A percentile compares a stretch with the other conserved stretches of the same genome.
Conservation (phyloP, 2,329 filamentous ascomycete species). For the Endoconidiophora polonica region DNA sequence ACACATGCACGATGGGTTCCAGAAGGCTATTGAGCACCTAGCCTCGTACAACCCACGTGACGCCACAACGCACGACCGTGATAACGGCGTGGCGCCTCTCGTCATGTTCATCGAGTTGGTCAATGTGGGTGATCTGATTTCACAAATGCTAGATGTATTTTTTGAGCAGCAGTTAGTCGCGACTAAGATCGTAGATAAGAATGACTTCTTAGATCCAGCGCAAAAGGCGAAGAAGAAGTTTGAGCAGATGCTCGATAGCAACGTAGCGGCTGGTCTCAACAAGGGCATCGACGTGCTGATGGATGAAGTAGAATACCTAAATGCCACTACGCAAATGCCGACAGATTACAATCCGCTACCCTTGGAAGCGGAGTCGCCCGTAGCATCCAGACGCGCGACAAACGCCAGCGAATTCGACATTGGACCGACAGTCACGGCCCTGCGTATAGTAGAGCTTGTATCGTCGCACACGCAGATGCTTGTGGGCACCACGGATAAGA, state of each 20-base stretch:
- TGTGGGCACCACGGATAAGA: constrained; percentile 88
- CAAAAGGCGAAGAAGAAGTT: constrained; percentile 95
- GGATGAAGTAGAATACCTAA: constrained; percentile 93
- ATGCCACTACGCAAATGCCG: constrained; percentile 69
- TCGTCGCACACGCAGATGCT: constrained; percentile 85
- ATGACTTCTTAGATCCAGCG: constrained; percentile 85
- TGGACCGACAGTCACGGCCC: constrained; percentile 64
- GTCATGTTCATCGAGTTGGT: constrained; percentile 95
- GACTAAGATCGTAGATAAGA: constrained; percentile 69
- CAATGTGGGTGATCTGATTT: constrained; percentile 93
- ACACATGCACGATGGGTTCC: constrained; percentile 85
- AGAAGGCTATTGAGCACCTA: constrained; percentile 80
- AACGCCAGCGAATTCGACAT: constrained; percentile 25
- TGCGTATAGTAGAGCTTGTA: constrained; percentile 68
- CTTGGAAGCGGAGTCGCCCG: constrained; percentile 14
- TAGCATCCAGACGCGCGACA: constrained; percentile 16
- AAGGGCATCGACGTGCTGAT: constrained; percentile 97
- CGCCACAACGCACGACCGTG: constrained; percentile 46
- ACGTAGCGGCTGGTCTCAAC: constrained; percentile 85
- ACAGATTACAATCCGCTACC: constrained; percentile 72
- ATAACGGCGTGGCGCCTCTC: constrained; percentile 63
- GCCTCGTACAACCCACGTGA: constrained; percentile 83
- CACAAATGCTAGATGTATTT: constrained; percentile 98
- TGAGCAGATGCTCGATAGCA: constrained; percentile 95
- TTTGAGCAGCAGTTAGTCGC: constrained; percentile 86